A percentile compares a stretch with the other conserved stretches of the same genome.
Conservation (phyloP, 148 eudicot genomes). For the Pharnaceum exiguum region DNA sequence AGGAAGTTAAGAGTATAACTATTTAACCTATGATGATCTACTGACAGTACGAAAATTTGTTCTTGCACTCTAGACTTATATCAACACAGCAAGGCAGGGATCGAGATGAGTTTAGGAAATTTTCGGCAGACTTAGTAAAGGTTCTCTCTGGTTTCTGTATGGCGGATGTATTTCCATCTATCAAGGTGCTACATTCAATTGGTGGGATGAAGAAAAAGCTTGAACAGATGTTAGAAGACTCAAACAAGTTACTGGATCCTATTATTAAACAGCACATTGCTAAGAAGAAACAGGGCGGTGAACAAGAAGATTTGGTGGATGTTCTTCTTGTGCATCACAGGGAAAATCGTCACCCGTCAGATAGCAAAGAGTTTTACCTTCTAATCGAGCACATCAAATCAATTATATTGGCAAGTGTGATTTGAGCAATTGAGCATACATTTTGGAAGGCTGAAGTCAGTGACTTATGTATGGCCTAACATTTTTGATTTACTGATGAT, state of each 20-base stretch:
- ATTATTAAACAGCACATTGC: neutral
- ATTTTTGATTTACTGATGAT: neutral
- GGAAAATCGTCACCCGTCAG: constrained; percentile 11
- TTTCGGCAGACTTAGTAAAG: neutral
- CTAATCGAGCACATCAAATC: constrained; percentile 17
- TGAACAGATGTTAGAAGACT: neutral
- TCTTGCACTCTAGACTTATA: too few species aligned
- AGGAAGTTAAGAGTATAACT: too few species aligned
- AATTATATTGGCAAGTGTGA: constrained; percentile 1
- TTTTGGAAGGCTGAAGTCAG: neutral
- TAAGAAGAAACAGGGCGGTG: neutral
- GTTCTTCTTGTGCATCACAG: too few species aligned
- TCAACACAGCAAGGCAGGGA: too few species aligned
- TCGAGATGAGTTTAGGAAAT: constrained; percentile 1
- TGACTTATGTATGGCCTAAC: neutral
- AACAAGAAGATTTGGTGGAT: constrained; percentile 17
- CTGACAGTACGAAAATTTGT: too few species aligned
- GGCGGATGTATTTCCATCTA: neutral
- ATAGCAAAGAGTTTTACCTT: constrained; percentile 2
- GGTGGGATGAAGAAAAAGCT: neutral
- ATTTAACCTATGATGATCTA: too few species aligned
- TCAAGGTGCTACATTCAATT: neutral
- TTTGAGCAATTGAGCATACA: neutral
- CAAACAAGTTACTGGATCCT: neutral
- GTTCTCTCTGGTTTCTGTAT: neutral